These are phyloP conservation scores for Rhizopogon roseolus DNA, from an alignment of 768 basidiomycete species.

Conservation along the genomic window DNA sequence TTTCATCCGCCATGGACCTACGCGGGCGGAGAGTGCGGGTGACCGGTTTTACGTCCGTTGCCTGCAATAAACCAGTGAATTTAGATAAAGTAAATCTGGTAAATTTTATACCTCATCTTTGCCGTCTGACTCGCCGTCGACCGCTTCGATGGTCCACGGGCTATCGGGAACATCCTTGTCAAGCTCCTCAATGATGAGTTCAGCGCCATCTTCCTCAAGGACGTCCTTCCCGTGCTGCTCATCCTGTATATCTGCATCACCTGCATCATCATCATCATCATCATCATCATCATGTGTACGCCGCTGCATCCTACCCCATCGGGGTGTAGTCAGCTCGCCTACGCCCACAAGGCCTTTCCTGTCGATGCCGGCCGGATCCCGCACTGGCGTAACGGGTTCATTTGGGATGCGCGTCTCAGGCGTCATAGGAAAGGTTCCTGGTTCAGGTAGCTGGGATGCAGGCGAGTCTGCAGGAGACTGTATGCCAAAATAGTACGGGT, in stretches of 20 bases:
- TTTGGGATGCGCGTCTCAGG: constrained; percentile 50
- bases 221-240: constrained; percentile 33
- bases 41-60: constrained; percentile 37
- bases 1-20: constrained; percentile 74
- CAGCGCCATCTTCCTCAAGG: constrained; percentile 23
- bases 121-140: constrained; percentile 76
- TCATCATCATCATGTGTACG: constrained; percentile 30
- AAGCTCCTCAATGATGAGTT: constrained; percentile 23
- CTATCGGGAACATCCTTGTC: constrained; percentile 65
- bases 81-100: background rate
- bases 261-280: no score
- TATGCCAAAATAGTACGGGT: constrained; percentile 84
- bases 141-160: constrained; percentile 85
- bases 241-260: constrained; percentile 33
- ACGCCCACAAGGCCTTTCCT: constrained; percentile 87
- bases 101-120: constrained; percentile 52
- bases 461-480: constrained; percentile 69
- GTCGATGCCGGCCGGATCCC: constrained; percentile 79
- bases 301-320: constrained; percentile 67
- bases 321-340: constrained; percentile 94
- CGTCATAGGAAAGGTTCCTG: constrained; percentile 43
- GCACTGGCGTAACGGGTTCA: constrained; percentile 63
- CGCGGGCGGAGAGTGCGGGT: constrained; percentile 50
- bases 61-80: constrained; percentile 23
- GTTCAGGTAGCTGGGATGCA: constrained; percentile 35